These are phyloP conservation scores for Kwoniella mangroviensis DNA, from an alignment of 768 basidiomycete genomes.

Conservation along the genomic window DNA sequence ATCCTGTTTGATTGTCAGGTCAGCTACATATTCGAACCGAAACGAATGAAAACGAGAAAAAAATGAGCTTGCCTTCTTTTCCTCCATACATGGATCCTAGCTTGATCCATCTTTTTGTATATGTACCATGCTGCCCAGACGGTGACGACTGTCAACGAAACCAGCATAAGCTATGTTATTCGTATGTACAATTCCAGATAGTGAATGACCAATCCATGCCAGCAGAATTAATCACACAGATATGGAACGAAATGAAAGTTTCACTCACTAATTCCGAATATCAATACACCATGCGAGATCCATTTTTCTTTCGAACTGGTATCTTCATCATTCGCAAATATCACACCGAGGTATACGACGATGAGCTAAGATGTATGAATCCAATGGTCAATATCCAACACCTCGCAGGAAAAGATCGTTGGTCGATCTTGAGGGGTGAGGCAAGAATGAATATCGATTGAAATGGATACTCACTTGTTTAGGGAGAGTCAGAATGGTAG, in stretches of 20 bases:
- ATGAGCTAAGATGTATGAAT: constrained; percentile 65
- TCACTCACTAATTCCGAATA: constrained; percentile 62
- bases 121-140: constrained; percentile 68
- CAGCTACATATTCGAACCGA: neutral
- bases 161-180: neutral
- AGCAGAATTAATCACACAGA: too few relatives aligned
- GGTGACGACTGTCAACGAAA: constrained; percentile 39
- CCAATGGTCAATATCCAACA: neutral
- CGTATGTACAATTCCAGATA: too few relatives aligned
- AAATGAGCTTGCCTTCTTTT: constrained; percentile 38
- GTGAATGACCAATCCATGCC: too few relatives aligned
- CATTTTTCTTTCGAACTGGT: constrained; percentile 64
- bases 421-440: neutral
- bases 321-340: constrained; percentile 54
- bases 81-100: constrained; percentile 51
- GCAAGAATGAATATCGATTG: neutral
- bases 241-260: neutral
- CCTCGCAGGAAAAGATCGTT: neutral
- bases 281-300: constrained; percentile 72
- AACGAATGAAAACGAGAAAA: too few relatives aligned
- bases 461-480: constrained; percentile 50
- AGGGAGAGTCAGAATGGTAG: constrained; percentile 49
- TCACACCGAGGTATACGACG: constrained; percentile 84
- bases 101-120: constrained; percentile 52
- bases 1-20: constrained; percentile 18